Percentiles rank a stretch among this genome's conserved stretches.
Evolutionary conservation across 257 asterid species (phyloP).

Genomic region (Capsicum pubescens): DNA sequence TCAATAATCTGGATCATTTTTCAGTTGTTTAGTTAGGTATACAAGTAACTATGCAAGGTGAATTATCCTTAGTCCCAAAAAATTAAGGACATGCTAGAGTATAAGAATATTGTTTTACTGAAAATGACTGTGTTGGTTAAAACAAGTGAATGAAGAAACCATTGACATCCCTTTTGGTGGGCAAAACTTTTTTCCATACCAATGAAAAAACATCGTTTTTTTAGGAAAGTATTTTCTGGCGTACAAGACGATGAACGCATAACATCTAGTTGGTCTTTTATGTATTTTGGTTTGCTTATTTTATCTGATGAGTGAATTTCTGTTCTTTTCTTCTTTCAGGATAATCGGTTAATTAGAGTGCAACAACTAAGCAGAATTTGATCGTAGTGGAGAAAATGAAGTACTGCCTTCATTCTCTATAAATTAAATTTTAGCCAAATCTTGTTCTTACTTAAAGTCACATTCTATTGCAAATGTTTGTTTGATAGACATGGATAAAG

Average conservation of each 20-base stretch:
- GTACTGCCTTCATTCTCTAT: conserved; percentile 7
- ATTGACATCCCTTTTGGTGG: not conserved
- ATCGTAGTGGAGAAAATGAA: not conserved
- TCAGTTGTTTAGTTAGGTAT: not conserved
- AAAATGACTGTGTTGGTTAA: not conserved
- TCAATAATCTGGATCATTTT: not conserved
- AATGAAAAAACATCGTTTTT: not conserved
- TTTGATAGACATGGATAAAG: not conserved
- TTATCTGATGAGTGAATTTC: conserved; percentile 3
- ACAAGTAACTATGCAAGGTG: not conserved
- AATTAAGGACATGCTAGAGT: not conserved
- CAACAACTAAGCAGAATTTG: conserved; percentile 18
- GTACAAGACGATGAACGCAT: not conserved
- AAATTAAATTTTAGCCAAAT: not conserved
- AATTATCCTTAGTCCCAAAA: too few relatives aligned
- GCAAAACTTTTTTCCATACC: not conserved
- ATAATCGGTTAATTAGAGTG: not conserved
- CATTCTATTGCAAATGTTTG: not conserved
- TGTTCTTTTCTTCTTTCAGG: not conserved
- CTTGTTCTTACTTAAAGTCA: not conserved
- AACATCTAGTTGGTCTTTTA: not conserved
- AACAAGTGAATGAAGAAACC: not conserved
- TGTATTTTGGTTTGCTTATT: not conserved
- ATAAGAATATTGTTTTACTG: not conserved
- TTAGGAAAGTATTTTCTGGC: not conserved